Base-by-base conservation (phyloP, 768 basidiomycete genomes). In the Suillus cothurnatus region DNA sequence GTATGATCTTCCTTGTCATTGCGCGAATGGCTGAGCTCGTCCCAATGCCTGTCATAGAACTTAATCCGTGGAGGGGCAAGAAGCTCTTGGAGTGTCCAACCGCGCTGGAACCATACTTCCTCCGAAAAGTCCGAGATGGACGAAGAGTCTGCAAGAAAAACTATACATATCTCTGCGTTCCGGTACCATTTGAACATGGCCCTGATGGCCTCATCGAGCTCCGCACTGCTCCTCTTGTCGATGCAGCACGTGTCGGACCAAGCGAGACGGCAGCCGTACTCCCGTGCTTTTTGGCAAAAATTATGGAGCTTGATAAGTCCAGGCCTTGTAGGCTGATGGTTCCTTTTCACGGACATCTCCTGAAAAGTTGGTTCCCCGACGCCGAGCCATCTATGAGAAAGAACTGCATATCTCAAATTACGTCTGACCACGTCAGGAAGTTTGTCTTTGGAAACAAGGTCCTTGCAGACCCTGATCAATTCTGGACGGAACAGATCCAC, bases 121-220 rank as follows among this genome's bases (percentile, higher is more conserved):
- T 38, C 11, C 15, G 21, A 52, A 59, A 74, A 55, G 56, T 66
- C 32, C 38, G 50, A 28, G 11, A 41, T 31, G n/a, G 31, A 36
- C 11, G 57, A 49, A 19, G 64, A 64, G 28, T 38, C 41, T 52
- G 66, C 67, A 9, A 75, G 68, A 31, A 58, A 67, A 12, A 70
- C 68, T 36, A 73, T 34, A 60, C 74, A 75, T 34, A 75, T 59
- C 3, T 70, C 39, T 9, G 74, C 64, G 34, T 69, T 66, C 45
- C 73, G 67, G 21, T 74, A 69, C 68, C 68, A 69, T 15, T 34
- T 56, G 61, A 69, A 69, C 74, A 74, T 74, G 43, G 74, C 67
- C 15, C 71, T 71, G n/a, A 75, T 72, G 34, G 74, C 70, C 59
- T 75, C 74, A 28, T 72, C 71, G 14, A 76, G 71, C 23, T 76